Percentiles rank a stretch among this genome's conserved stretches.
These are phyloP conservation scores for Neoscytalidium dimidiatum DNA, from an alignment of 2,329 filamentous ascomycete genomes.

Conservation along the genomic window DNA sequence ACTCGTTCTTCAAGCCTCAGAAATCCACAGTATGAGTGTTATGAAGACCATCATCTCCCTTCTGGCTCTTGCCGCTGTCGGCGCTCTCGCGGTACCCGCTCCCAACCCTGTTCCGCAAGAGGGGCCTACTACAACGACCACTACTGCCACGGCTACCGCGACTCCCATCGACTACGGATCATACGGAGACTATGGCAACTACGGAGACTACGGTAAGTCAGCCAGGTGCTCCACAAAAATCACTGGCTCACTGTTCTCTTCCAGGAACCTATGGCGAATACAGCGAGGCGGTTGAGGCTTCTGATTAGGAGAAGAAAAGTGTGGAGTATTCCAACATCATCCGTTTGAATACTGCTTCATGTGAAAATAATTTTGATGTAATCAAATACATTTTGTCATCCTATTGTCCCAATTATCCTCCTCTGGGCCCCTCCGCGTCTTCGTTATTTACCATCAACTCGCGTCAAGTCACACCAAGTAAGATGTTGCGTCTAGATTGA, in stretches of 20 bases:
- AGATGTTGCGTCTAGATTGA: no score
- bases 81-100: neutral
- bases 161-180: neutral
- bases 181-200: constrained; percentile 13
- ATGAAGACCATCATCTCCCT: neutral
- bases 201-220: constrained; percentile 3
- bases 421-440: no score
- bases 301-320: no score
- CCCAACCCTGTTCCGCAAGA: neutral
- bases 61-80: constrained; percentile 5
- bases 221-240: no score
- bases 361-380: no score
- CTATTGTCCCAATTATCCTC: no score
- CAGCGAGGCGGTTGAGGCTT: neutral
- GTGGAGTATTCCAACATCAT: no score
- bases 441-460: no score
- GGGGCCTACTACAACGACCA: neutral
- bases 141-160: neutral
- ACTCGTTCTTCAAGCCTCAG: neutral
- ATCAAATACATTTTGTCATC: no score
- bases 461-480: no score
- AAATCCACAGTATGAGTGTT: neutral
- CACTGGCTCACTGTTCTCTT: neutral
- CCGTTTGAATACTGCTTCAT: no score
- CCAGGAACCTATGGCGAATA: neutral